These are phyloP conservation scores for Yamadazyma phyllophila DNA, from an alignment of 805 yeast genomes.

Conservation along the genomic window DNA sequence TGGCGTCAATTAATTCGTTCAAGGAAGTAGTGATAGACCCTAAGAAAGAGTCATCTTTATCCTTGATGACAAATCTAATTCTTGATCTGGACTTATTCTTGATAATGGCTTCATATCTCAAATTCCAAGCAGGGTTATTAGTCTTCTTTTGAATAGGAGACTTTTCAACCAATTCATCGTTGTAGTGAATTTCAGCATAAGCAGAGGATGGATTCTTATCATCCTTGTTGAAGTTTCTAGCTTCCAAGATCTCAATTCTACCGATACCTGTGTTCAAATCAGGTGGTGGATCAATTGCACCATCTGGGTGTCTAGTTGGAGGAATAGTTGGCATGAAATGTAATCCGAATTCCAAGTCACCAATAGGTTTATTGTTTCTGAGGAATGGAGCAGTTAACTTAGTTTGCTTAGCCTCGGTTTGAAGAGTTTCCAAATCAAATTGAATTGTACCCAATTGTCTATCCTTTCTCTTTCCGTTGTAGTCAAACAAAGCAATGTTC, in stretches of 20 bases:
- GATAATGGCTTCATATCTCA: slow-evolving; percentile 63
- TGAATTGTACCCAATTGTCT: slow-evolving; percentile 75
- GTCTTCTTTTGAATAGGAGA: slow-evolving; percentile 60
- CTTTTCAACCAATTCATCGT: slow-evolving; percentile 56
- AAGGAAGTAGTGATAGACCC: slow-evolving; percentile 59
- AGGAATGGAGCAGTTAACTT: slow-evolving; percentile 56
- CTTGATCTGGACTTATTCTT: slow-evolving; percentile 70
- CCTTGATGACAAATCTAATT: slow-evolving; percentile 62
- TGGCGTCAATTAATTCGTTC: slow-evolving; percentile 69
- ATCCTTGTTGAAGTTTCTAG: slow-evolving; percentile 51
- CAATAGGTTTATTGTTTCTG: slow-evolving; percentile 82
- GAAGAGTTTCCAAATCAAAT: slow-evolving; percentile 66
- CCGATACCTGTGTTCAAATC: slow-evolving; percentile 93
- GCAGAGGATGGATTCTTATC: slow-evolving; percentile 52
- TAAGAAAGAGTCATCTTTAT: slow-evolving; percentile 52
- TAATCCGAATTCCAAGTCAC: slow-evolving; percentile 67
- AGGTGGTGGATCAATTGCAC: slow-evolving; percentile 78
- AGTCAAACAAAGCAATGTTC: slow-evolving; percentile 67
- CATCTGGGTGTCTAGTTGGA: slow-evolving; percentile 66
- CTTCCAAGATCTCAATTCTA: slow-evolving; percentile 61
- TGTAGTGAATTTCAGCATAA: slow-evolving; percentile 68
- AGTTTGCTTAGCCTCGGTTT: slow-evolving; percentile 49
- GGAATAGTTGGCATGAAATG: slow-evolving; percentile 74
- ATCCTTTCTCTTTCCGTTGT: slow-evolving; percentile 77
- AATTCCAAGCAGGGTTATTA: slow-evolving; percentile 66